These are phyloP conservation scores for Datisca glomerata DNA, from an alignment of 306 rosid species.

Conservation along the genomic window DNA sequence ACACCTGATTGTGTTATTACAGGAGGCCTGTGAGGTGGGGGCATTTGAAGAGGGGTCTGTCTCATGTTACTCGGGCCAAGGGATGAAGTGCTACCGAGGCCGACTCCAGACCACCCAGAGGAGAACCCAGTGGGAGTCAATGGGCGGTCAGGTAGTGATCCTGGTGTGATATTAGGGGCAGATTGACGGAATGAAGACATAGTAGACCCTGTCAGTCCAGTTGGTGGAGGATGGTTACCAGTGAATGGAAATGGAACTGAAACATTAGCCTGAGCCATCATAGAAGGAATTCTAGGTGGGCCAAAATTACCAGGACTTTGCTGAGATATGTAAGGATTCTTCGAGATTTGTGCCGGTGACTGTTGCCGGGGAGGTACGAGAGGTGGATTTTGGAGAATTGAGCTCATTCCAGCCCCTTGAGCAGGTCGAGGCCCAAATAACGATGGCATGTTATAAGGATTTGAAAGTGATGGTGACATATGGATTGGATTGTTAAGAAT, in stretches of 20 bases:
- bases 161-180: constrained; percentile 23
- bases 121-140: constrained; percentile 25
- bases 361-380: constrained; percentile 27
- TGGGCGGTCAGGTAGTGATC: constrained; percentile 28
- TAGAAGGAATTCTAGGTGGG: constrained; percentile 37
- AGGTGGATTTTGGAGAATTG: constrained; percentile 28
- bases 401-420: constrained; percentile 31
- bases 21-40: constrained; percentile 21
- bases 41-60: constrained; percentile 24
- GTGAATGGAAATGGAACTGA: constrained; percentile 29
- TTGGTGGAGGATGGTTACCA: constrained; percentile 31
- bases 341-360: constrained; percentile 28
- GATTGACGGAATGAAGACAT: constrained; percentile 36
- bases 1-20: constrained; percentile 29
- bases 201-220: constrained; percentile 24
- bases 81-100: constrained; percentile 13
- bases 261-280: constrained; percentile 21
- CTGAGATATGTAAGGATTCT: constrained; percentile 34
- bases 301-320: constrained; percentile 36
- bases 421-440: constrained; percentile 41
- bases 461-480: constrained; percentile 30
- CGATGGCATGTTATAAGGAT: constrained; percentile 28
- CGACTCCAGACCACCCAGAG: constrained; percentile 20
- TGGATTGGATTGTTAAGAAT: constrained; percentile 25
- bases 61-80: constrained; percentile 33